These are phyloP conservation scores for Colletotrichum karsti DNA, from an alignment of 2,329 filamentous ascomycete species.

Conservation along the genomic window DNA sequence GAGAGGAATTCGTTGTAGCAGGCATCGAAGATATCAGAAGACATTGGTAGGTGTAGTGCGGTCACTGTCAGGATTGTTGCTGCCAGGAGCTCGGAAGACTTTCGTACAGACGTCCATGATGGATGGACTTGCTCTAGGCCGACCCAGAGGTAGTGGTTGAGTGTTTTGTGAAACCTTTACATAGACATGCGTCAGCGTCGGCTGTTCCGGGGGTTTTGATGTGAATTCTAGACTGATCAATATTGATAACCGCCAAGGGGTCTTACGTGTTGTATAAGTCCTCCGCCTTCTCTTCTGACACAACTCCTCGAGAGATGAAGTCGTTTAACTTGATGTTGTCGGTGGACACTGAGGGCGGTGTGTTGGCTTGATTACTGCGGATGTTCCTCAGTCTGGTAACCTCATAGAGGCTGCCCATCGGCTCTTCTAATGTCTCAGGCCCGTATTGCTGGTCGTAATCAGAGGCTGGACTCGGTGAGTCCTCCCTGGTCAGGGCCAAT, in stretches of 20 bases:
- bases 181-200: too few species aligned
- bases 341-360: not conserved
- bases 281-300: slow-evolving; percentile 55
- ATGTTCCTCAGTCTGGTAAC: slow-evolving; percentile 57
- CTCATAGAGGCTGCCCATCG: slow-evolving; percentile 63
- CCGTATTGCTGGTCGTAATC: slow-evolving; percentile 33
- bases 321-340: slow-evolving; percentile 37
- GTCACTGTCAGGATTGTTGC: slow-evolving; percentile 67
- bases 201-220: too few species aligned
- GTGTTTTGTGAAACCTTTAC: slow-evolving; percentile 52
- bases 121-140: slow-evolving; percentile 59
- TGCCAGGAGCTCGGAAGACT: slow-evolving; percentile 63
- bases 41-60: slow-evolving; percentile 65
- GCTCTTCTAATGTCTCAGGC: slow-evolving; percentile 45
- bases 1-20: slow-evolving; percentile 67
- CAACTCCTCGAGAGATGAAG: slow-evolving; percentile 56
- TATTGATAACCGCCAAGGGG: too few species aligned
- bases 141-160: slow-evolving; percentile 62
- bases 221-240: too few species aligned
- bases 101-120: slow-evolving; percentile 57
- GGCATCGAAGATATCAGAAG: slow-evolving; percentile 57
- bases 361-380: slow-evolving; percentile 30
- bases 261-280: slow-evolving; percentile 52
- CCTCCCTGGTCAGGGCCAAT: not conserved
- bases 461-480: not conserved